A percentile compares a stretch with the other conserved stretches of the same genome.
Conservation (phyloP, 176 grass and related monocot species). For the Zizania latifolia region DNA sequence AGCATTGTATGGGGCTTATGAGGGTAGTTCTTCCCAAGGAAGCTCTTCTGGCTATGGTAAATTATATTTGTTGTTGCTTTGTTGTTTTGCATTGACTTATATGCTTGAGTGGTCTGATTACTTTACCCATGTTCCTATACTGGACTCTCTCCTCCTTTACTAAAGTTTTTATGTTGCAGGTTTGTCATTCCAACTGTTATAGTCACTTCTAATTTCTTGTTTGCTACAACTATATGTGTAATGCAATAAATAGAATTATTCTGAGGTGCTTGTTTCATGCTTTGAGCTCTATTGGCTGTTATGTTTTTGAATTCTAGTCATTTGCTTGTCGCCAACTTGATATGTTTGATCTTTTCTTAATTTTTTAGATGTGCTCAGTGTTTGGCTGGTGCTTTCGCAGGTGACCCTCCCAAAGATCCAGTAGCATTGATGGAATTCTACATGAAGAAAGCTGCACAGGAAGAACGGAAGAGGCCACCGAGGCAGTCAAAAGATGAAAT, state of each 20-base stretch:
- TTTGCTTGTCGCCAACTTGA: not conserved
- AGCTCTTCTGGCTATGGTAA: slow-evolving; percentile 49
- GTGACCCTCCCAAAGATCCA: slow-evolving; percentile 48
- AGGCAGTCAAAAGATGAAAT: slow-evolving; percentile 90
- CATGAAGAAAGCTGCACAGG: slow-evolving; percentile 87
- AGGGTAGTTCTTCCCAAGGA: slow-evolving; percentile 51
- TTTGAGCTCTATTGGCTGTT: not conserved
- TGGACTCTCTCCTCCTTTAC: slow-evolving; percentile 1
- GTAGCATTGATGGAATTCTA: slow-evolving; percentile 98
- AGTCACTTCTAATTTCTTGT: not conserved
- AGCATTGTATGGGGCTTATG: slow-evolving; percentile 68
- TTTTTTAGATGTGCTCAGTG: slow-evolving; percentile 18
- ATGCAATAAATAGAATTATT: not conserved
- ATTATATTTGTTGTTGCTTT: slow-evolving; percentile 4
- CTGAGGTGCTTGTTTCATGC: not conserved
- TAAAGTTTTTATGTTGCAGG: slow-evolving; percentile 7
- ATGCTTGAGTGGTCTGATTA: not conserved
- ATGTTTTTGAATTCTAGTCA: not conserved
- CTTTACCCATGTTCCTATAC: not conserved
- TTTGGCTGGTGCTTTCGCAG: slow-evolving; percentile 20
- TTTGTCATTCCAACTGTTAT: not conserved
- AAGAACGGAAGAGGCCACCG: slow-evolving; percentile 68
- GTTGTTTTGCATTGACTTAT: not conserved
- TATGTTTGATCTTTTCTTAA: not conserved
- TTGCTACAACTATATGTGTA: not conserved